These are phyloP conservation scores for Kwoniella pini DNA, from an alignment of 768 basidiomycete genomes.

Conservation along the genomic window DNA sequence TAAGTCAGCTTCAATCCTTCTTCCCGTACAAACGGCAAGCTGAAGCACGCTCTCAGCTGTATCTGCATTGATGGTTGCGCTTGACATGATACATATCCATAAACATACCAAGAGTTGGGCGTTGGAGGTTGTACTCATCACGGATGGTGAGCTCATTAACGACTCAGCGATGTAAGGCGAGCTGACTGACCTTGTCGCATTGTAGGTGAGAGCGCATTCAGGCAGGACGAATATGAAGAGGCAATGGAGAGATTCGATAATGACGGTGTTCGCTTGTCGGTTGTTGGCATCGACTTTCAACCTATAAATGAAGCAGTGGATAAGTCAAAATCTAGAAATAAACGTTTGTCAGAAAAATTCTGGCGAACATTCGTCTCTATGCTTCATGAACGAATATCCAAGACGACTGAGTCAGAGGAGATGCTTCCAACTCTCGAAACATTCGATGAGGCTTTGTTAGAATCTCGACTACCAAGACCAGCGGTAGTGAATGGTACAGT, in stretches of 20 bases:
- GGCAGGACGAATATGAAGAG: constrained; percentile 50
- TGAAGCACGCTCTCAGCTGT: constrained; percentile 62
- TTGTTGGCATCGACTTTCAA: constrained; percentile 59
- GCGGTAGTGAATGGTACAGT: constrained; percentile 70
- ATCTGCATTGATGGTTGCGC: constrained; percentile 81
- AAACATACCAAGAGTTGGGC: constrained; percentile 78
- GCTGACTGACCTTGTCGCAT: too few species aligned
- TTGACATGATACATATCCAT: constrained; percentile 73
- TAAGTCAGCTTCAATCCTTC: constrained; percentile 24
- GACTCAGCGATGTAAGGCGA: neutral
- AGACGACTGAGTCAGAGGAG: constrained; percentile 34
- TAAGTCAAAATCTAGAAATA: constrained; percentile 54
- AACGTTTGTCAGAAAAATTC: constrained; percentile 77
- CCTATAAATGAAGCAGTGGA: constrained; percentile 37
- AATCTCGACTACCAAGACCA: constrained; percentile 55
- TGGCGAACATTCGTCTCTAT: constrained; percentile 57
- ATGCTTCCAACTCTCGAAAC: constrained; percentile 63
- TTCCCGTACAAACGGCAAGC: neutral
- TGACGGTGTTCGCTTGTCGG: constrained; percentile 63
- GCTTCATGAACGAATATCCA: constrained; percentile 33
- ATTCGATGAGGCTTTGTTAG: constrained; percentile 66
- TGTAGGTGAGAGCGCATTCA: constrained; percentile 45
- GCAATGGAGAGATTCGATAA: constrained; percentile 65
- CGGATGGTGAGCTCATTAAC: constrained; percentile 68
- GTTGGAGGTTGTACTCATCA: constrained; percentile 76